These are phyloP conservation scores for Diaporthe helianthi DNA, from an alignment of 2,329 filamentous ascomycete species.

Conservation along the genomic window DNA sequence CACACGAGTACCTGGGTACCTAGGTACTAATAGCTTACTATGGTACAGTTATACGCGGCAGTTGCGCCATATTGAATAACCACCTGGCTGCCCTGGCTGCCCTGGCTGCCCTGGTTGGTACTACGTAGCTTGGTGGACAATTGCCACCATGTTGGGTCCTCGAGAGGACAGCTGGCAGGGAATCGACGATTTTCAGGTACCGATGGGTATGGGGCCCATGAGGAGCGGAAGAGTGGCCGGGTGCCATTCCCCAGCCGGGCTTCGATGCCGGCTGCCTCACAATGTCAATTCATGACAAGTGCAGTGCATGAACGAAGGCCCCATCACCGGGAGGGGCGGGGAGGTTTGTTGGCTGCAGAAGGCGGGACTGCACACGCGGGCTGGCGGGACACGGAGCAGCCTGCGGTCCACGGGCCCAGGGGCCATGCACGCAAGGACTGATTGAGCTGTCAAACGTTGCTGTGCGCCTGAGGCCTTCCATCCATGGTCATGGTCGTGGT, in stretches of 20 bases:
- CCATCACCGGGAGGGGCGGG: slow-evolving; percentile 12
- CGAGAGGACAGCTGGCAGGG: slow-evolving; percentile 5
- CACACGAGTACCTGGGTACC: too few relatives aligned
- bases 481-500: background rate
- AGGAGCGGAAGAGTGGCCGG: background rate
- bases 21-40: too few relatives aligned
- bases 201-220: slow-evolving; percentile 17
- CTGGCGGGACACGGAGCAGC: background rate
- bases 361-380: background rate
- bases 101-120: too few relatives aligned
- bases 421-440: too few relatives aligned
- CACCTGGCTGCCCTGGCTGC: too few relatives aligned
- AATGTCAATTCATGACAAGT: slow-evolving; percentile 22
- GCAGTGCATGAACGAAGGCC: slow-evolving; percentile 25
- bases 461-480: background rate
- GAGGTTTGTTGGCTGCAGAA: slow-evolving; percentile 18
- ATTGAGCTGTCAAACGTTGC: slow-evolving; percentile 15
- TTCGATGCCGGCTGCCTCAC: slow-evolving; percentile 23
- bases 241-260: background rate
- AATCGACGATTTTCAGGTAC: slow-evolving; percentile 7
- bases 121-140: background rate
- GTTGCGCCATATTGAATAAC: background rate
- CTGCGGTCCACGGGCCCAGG: background rate
- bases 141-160: slow-evolving; percentile 1
- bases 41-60: background rate